These are phyloP conservation scores for Aureobasidium sp. DNA, from an alignment of 2,329 filamentous ascomycete species.

Conservation along the genomic window DNA sequence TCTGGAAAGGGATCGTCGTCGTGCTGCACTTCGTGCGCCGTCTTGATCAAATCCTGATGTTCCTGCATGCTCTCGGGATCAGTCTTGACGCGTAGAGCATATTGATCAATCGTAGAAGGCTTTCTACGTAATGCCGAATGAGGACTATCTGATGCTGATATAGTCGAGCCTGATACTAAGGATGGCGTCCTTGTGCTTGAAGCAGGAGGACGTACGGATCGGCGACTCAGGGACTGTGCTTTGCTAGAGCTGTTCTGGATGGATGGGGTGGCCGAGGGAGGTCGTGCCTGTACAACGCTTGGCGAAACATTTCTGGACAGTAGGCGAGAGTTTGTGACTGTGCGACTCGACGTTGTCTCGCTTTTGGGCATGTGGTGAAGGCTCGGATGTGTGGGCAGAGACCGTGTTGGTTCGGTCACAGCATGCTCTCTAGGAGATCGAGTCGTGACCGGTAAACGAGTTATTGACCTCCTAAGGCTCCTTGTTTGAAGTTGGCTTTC, in stretches of 20 bases:
- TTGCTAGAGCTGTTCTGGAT: background rate
- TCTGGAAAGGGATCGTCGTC: conserved; percentile 11
- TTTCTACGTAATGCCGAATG: conserved; percentile 39
- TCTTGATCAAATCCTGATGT: conserved; percentile 16
- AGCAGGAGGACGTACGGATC: conserved; percentile 14
- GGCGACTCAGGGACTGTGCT: background rate
- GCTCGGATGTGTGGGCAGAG: background rate
- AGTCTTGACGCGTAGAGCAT: conserved; percentile 20
- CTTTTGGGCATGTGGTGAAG: background rate
- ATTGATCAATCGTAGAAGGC: conserved; percentile 37
- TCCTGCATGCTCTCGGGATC: conserved; percentile 18
- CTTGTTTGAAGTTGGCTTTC: background rate
- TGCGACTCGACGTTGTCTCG: background rate
- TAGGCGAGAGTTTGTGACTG: conserved; percentile 6
- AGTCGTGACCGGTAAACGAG: conserved; percentile 5
- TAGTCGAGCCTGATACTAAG: conserved; percentile 43
- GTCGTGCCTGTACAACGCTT: conserved; percentile 12
- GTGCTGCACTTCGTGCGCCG: background rate
- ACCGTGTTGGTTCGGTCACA: background rate
- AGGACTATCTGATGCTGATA: conserved; percentile 41
- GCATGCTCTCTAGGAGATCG: background rate
- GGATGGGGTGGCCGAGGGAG: background rate
- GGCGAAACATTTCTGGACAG: background rate
- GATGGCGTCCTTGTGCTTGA: conserved; percentile 38
- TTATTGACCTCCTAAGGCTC: conserved; percentile 2